Evolutionary conservation across 345 rosid species (phyloP).

Genomic region (Firmiana major): DNA sequence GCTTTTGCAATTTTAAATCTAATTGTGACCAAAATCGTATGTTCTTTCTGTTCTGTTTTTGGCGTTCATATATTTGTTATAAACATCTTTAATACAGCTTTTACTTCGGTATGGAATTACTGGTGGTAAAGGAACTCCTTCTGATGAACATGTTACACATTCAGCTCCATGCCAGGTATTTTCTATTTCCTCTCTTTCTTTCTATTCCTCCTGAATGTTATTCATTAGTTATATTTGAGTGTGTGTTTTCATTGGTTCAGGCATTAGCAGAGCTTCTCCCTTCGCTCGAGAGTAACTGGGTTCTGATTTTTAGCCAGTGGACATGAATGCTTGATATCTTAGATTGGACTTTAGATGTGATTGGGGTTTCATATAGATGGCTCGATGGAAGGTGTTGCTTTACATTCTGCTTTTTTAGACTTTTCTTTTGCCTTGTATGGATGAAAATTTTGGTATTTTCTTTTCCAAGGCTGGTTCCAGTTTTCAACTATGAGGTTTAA

Average conservation of each 20-base stretch:
- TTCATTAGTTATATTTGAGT: background rate
- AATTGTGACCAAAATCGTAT: background rate
- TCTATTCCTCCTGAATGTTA: background rate
- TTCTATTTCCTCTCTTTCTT: background rate
- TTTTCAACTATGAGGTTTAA: background rate
- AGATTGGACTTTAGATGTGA: conserved; percentile 90
- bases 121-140: conserved; percentile 63
- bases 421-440: background rate
- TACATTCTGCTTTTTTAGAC: background rate
- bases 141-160: conserved; percentile 80
- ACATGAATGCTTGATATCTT: conserved; percentile 97
- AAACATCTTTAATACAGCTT: conserved; percentile 44
- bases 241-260: conserved; percentile 32
- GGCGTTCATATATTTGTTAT: background rate
- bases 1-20: background rate
- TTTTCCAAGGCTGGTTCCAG: background rate
- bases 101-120: conserved; percentile 52
- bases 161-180: conserved; percentile 90
- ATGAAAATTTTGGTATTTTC: background rate
- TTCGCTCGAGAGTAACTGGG: conserved; percentile 54
- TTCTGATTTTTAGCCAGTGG: conserved; percentile 95
- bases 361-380: conserved; percentile 80
- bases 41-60: background rate
- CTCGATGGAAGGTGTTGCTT: conserved; percentile 81
- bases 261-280: conserved; percentile 84